These are phyloP conservation scores for Ascochyta viciae-villosae DNA, from an alignment of 2,329 filamentous ascomycete species.

Conservation along the genomic window DNA sequence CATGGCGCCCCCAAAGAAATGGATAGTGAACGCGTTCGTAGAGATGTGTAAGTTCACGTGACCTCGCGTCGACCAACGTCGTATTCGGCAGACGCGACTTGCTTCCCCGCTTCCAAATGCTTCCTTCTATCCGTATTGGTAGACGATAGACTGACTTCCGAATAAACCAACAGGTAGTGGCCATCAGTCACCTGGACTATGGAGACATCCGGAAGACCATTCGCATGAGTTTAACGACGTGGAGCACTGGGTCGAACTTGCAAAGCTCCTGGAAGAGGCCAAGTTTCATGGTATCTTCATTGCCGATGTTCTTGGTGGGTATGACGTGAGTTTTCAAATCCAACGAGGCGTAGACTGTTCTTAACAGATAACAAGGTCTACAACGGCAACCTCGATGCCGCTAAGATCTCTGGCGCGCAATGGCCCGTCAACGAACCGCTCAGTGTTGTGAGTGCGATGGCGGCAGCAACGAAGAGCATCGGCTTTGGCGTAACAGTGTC, in stretches of 20 bases:
- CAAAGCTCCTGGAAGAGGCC: conserved; percentile 48
- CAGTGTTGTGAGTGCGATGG: conserved; percentile 70
- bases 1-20: conserved; percentile 40
- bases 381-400: conserved; percentile 67
- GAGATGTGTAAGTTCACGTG: conserved; percentile 48
- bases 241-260: conserved; percentile 49
- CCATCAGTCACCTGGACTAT: conserved; percentile 61
- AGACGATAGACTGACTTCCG: neutral
- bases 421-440: conserved; percentile 76
- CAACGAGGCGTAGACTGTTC: no score
- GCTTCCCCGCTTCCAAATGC: neutral
- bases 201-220: conserved; percentile 70
- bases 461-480: conserved; percentile 70
- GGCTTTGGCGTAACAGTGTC: conserved; percentile 72
- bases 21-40: conserved; percentile 54
- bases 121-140: neutral
- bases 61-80: conserved; percentile 3
- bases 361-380: conserved; percentile 55
- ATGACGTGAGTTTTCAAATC: conserved; percentile 58
- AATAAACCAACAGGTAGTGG: conserved; percentile 29
- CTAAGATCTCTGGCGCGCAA: conserved; percentile 68
- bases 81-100: neutral
- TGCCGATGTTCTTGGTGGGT: conserved; percentile 61
- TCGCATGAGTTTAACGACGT: conserved; percentile 62
- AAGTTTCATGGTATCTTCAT: conserved; percentile 53